Percentiles rank a stretch among this genome's conserved stretches.
phyloP scores from a whole-genome alignment of 768 basidiomycete genomes.

The Boletus rubropictus region DNA sequence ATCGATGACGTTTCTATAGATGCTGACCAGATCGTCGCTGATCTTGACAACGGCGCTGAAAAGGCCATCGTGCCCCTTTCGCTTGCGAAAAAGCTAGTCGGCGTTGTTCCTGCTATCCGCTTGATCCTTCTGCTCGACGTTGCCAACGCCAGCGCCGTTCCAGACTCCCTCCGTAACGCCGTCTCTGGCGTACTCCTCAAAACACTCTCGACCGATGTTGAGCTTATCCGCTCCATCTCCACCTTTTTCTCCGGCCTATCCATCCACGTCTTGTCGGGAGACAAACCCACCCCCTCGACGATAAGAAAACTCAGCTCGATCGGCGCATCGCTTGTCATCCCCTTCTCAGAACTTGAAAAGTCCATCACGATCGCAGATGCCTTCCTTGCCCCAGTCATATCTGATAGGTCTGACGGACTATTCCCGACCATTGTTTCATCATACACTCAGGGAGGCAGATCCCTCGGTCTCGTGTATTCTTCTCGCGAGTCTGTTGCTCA shows the following conservation, averaged over 20 bases:
- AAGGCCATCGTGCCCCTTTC: constrained; percentile 72
- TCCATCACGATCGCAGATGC: constrained; percentile 76
- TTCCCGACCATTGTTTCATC: constrained; percentile 91
- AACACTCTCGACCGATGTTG: constrained; percentile 62
- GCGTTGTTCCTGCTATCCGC: constrained; percentile 62
- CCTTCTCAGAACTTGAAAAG: constrained; percentile 55
- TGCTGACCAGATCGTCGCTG: constrained; percentile 51
- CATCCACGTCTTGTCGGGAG: constrained; percentile 55
- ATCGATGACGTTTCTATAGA: constrained; percentile 46
- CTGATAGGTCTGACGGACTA: constrained; percentile 87
- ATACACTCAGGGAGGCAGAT: constrained; percentile 54
- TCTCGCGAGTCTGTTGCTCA: constrained; percentile 80
- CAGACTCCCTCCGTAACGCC: constrained; percentile 65
- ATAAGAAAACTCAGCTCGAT: constrained; percentile 57
- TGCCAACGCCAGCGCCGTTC: constrained; percentile 65
- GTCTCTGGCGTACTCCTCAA: constrained; percentile 80
- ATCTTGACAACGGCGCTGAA: constrained; percentile 73
- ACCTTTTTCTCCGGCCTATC: constrained; percentile 61
- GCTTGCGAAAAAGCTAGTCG: constrained; percentile 62
- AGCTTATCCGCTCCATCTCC: constrained; percentile 72
- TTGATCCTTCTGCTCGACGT: constrained; percentile 74
- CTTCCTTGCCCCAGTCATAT: constrained; percentile 74
- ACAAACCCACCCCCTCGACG: constrained; percentile 49
- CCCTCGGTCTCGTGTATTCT: constrained; percentile 94
- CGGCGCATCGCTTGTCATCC: constrained; percentile 64